A percentile compares a stretch with the other conserved stretches of the same genome.
Conservation (phyloP, 805 yeast genomes). For the Ascoidea rubescens region DNA sequence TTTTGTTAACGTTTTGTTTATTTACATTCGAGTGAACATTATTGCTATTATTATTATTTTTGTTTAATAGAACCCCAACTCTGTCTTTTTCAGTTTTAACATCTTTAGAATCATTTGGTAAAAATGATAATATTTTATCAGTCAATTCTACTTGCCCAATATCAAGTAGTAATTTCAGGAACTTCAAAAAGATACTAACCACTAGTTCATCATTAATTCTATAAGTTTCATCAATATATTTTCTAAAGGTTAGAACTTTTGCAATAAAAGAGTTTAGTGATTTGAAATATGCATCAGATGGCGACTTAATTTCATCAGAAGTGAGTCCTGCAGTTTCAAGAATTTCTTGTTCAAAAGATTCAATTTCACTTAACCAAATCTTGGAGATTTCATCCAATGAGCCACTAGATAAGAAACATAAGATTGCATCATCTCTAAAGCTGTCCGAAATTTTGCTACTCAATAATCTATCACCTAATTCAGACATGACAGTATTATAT, state of each 20-base stretch:
- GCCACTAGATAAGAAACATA: conserved; percentile 68
- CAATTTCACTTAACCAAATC: conserved; percentile 75
- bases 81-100: conserved; percentile 69
- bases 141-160: conserved; percentile 81
- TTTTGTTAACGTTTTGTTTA: too few species aligned
- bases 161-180: conserved; percentile 64
- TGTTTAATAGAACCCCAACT: conserved; percentile 7
- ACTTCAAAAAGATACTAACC: conserved; percentile 55
- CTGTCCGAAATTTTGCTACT: conserved; percentile 17
- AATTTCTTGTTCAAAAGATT: conserved; percentile 28
- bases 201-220: neutral
- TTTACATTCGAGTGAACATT: neutral
- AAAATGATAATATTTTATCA: conserved; percentile 43
- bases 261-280: conserved; percentile 74
- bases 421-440: conserved; percentile 60
- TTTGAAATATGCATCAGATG: conserved; percentile 73
- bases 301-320: conserved; percentile 22
- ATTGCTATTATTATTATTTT: conserved; percentile 1
- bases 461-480: conserved; percentile 68
- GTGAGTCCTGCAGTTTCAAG: conserved; percentile 16
- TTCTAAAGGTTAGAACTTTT: conserved; percentile 62
- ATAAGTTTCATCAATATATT: neutral
- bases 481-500: conserved; percentile 41
- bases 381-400: conserved; percentile 65
- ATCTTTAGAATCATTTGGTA: conserved; percentile 65